Evolutionary conservation across 2,329 filamentous ascomycete species (phyloP), one percentile per base, ranked within the genome.

Genomic region (Metarhizium sp.): DNA sequence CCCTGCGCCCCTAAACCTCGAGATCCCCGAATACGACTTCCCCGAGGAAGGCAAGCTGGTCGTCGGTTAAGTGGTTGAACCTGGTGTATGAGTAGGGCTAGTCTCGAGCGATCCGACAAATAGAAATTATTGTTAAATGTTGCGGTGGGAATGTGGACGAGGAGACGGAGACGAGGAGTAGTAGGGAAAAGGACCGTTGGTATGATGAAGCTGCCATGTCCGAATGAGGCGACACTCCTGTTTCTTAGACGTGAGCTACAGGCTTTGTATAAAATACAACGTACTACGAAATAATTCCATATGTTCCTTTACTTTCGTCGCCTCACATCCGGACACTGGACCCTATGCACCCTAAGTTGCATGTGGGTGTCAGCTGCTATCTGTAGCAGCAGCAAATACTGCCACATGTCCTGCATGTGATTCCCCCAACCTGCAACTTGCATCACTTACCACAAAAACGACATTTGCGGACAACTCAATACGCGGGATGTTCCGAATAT

Each of bases 1-100:
- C 63, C 94, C 94, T 61, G 94, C 94, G 59, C 94, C 94, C 63
- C 84, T 99, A 69, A 99, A 99, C 82, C 85, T 99, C 71, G 94
- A 97, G 80, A 85, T 97, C 64, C 94, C 92, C 63, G 73, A 76
- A 68, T 96, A 96, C 81, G 90, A 89, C 68, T 97, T 99, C 84
- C 85, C 90, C 61, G 88, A 92, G 72, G 94, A 96, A 13, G 85
- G 82, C 71, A 86, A 85, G 76, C 80, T 99, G 64, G 75, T 97
- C 66, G 95, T 99, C 76, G 94, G 94, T 87, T 99, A 92, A 81
- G 38, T 8, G 36, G 30, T 18, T 30, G 36, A 30, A 13, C 14
- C 32, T 46, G 59, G 45, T 63, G 62, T 63, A 63, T 40, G 59
- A 62, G 54, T 63, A 63, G 34, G 38, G 20, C 29, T 43, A 20